Evolutionary conservation across 2,329 filamentous ascomycete species (phyloP).

Genomic region (Eutypa lata): DNA sequence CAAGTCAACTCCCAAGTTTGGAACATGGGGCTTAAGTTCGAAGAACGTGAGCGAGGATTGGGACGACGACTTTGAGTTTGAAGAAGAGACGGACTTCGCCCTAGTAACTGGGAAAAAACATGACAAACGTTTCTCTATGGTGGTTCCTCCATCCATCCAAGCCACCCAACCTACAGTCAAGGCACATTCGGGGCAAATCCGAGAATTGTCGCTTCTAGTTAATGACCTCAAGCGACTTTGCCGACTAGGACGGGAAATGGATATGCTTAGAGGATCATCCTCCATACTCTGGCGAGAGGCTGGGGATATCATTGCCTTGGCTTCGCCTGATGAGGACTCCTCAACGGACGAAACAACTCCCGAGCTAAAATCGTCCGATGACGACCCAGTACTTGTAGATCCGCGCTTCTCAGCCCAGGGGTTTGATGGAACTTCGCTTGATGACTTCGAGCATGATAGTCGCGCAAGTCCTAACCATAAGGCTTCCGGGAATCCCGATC

Average conservation of each 20-base stretch:
- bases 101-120: slow-evolving; percentile 34
- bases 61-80: slow-evolving; percentile 87
- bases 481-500: slow-evolving; percentile 53
- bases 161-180: slow-evolving; percentile 79
- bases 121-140: slow-evolving; percentile 48
- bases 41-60: slow-evolving; percentile 82
- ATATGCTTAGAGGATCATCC: slow-evolving; percentile 59
- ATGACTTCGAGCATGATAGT: slow-evolving; percentile 35
- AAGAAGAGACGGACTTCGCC: slow-evolving; percentile 35
- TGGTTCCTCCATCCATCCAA: slow-evolving; percentile 76
- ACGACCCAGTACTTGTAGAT: slow-evolving; percentile 38
- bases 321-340: slow-evolving; percentile 64
- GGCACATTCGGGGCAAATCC: slow-evolving; percentile 78
- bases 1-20: slow-evolving; percentile 67
- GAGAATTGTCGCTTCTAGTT: slow-evolving; percentile 76
- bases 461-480: slow-evolving; percentile 42
- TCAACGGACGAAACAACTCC: slow-evolving; percentile 38
- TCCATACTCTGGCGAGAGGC: slow-evolving; percentile 72
- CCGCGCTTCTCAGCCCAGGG: slow-evolving; percentile 45
- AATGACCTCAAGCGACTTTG: slow-evolving; percentile 79
- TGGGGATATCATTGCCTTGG: slow-evolving; percentile 83
- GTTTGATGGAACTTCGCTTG: slow-evolving; percentile 44
- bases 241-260: slow-evolving; percentile 64
- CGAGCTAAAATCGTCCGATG: slow-evolving; percentile 33
- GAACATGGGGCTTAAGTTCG: slow-evolving; percentile 77